phyloP scores from a whole-genome alignment of 495 filamentous ascomycete genomes.

The Lophiotrema nucula region DNA sequence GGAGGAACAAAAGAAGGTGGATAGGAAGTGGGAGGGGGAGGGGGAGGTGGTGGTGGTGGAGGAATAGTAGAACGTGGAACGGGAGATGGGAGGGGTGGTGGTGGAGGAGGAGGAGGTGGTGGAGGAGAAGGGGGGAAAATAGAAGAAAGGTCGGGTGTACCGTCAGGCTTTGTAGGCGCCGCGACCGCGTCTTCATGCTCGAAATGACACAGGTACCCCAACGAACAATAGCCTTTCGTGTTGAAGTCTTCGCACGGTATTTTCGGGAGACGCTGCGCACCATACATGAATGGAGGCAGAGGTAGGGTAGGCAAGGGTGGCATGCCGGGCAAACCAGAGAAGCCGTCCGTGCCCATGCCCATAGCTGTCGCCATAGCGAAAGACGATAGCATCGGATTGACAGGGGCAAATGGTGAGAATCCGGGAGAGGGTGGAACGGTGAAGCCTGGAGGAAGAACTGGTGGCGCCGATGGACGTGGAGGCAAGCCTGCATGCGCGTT shows the following conservation, averaged over 20 bases:
- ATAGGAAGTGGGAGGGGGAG: too few species aligned
- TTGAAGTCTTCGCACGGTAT: constrained; percentile 85
- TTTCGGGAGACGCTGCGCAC: constrained; percentile 31
- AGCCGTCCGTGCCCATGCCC: constrained; percentile 59
- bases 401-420: constrained; percentile 43
- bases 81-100: too few species aligned
- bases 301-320: constrained; percentile 30
- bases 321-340: constrained; percentile 48
- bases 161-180: too few species aligned
- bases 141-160: too few species aligned
- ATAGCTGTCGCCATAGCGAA: constrained; percentile 55
- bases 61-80: too few species aligned
- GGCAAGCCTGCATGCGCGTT: not conserved
- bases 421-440: constrained; percentile 45
- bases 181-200: too few species aligned
- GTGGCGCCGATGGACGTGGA: constrained; percentile 50
- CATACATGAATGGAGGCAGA: not conserved
- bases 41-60: too few species aligned
- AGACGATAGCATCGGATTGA: constrained; percentile 69
- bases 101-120: too few species aligned
- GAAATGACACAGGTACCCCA: constrained; percentile 74
- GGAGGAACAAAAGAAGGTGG: too few species aligned
- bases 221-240: constrained; percentile 78
- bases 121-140: constrained; percentile 1
- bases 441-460: constrained; percentile 47